Base-by-base conservation (phyloP, 352 stramenopile genomes). In the Globisporangium middletonii region DNA sequence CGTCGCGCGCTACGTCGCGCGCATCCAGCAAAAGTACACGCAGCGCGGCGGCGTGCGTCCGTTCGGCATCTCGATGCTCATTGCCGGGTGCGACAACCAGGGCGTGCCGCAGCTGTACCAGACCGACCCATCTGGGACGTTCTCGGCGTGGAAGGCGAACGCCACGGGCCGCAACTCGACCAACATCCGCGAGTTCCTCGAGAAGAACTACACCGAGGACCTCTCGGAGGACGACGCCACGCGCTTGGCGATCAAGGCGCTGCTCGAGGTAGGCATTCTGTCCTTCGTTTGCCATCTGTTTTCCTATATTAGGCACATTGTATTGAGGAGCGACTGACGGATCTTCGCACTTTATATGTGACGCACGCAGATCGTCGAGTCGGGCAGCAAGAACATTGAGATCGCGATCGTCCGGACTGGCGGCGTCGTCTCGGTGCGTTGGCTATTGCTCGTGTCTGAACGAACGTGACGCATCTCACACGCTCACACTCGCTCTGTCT, bases 331-430 rank as follows among this genome's bases (percentile, higher is more conserved):
- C 8, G 5, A 2, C 9, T 30, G 50, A 51, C 15, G 27, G 37
- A 18, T 43, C 11, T 35, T 12, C 6, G 11, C 8, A 35, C 4
- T 15, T 23, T 47, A 11, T 48, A n/a, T 50, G 28, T 19, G 30
- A 23, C 23, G 23, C 23, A 23, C 23, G 18, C 45, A 63, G 57
- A 56, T 99, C 49, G 97, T 99, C 41, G 97, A 99, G 63, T 97
- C 94, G 50, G 96, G 96, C 61, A 96, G 94, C 56, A 99, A 99
- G 77, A 99, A 99, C 74, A 99, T 99, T 86, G 96, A 99, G 80
- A 92, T 99, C 57, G 96, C 94, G 50, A 86, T 99, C 41, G 84
- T 99, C 37, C 71, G 80, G 69, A 75, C 65, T 30, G 81, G 78
- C 33, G 81, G 82, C 57, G 76, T 87, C 54, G 71, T 91, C 41